Evolutionary conservation across 1,284 basidiomycete genomes (phyloP).

Genomic region (Volvariella volvacea): DNA sequence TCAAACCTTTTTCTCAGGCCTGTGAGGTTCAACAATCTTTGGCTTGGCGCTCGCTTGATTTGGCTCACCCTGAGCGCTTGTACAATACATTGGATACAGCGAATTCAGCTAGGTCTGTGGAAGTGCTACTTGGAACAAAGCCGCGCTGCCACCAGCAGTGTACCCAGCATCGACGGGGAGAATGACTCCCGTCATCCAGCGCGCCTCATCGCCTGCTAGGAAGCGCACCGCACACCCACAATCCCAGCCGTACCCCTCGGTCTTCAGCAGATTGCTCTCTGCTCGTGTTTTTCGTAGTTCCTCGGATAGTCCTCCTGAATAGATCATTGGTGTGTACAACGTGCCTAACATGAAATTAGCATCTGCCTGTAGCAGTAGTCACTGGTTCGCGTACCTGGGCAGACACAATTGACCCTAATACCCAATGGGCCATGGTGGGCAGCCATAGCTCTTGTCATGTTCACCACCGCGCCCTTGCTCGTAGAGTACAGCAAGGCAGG

Average conservation of each 20-base stretch:
- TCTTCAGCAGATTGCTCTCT: conserved; percentile 25
- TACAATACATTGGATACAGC: too few relatives aligned
- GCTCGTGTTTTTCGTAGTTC: conserved; percentile 26
- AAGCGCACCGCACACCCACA: conserved; percentile 28
- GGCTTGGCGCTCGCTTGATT: too few relatives aligned
- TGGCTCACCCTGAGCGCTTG: too few relatives aligned
- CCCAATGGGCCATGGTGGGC: conserved; percentile 28
- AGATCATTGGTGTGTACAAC: conserved; percentile 31
- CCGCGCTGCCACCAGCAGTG: conserved; percentile 19
- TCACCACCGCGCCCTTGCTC: conserved; percentile 32
- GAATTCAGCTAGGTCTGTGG: too few relatives aligned
- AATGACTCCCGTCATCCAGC: conserved; percentile 33
- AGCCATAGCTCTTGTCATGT: conserved; percentile 35
- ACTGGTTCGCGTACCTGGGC: conserved; percentile 21
- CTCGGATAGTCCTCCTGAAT: conserved; percentile 19
- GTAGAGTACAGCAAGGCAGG: conserved; percentile 30
- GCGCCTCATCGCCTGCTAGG: conserved; percentile 29
- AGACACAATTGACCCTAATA: conserved; percentile 33
- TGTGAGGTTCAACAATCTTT: too few relatives aligned
- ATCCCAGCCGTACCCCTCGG: conserved; percentile 35
- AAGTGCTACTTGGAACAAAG: too few relatives aligned
- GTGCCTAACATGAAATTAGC: not conserved
- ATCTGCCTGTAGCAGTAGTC: not conserved
- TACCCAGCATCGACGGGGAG: conserved; percentile 33
- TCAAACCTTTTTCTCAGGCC: too few relatives aligned